Evolutionary conservation across 352 stramenopile genomes (phyloP).

Genomic region (Phytophthora pistaciae): DNA sequence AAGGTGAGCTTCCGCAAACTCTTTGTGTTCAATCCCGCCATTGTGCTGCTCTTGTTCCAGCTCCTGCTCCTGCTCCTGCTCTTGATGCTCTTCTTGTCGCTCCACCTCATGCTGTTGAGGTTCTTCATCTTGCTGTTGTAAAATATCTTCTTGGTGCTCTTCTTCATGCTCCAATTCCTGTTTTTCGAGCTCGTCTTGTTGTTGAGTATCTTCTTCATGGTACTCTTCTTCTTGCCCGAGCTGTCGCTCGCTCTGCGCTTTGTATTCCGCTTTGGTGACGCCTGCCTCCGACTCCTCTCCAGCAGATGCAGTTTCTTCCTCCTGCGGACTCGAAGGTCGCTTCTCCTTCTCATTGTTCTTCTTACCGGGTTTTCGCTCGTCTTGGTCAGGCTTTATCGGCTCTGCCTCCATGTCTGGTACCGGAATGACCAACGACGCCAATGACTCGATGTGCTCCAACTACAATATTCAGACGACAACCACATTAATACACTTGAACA

Average conservation of each 20-base stretch:
- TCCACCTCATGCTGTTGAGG: not conserved
- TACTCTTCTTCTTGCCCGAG: not conserved
- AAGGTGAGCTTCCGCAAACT: no score
- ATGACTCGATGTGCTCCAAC: conserved; percentile 63
- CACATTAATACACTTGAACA: conserved; percentile 4
- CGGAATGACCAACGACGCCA: conserved; percentile 48
- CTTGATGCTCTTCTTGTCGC: not conserved
- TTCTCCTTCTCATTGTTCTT: conserved; percentile 4
- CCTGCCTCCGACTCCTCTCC: not conserved
- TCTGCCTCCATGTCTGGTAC: conserved; percentile 10
- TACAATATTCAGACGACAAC: conserved; percentile 7
- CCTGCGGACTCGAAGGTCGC: not conserved
- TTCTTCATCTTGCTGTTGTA: not conserved
- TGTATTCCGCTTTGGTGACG: not conserved
- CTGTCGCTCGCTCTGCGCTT: not conserved
- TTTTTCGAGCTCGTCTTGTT: not conserved
- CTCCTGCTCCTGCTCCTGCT: not conserved
- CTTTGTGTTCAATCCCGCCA: not conserved
- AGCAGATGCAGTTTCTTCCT: not conserved
- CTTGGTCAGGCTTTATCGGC: conserved; percentile 2
- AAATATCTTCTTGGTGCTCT: not conserved
- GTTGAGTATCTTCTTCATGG: not conserved
- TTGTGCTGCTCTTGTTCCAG: not conserved
- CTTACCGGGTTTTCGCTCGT: not conserved
- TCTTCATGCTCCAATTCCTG: not conserved